These are phyloP conservation scores for Malania oleifera DNA, from an alignment of 164 flowering plant species.

Conservation along the genomic window DNA sequence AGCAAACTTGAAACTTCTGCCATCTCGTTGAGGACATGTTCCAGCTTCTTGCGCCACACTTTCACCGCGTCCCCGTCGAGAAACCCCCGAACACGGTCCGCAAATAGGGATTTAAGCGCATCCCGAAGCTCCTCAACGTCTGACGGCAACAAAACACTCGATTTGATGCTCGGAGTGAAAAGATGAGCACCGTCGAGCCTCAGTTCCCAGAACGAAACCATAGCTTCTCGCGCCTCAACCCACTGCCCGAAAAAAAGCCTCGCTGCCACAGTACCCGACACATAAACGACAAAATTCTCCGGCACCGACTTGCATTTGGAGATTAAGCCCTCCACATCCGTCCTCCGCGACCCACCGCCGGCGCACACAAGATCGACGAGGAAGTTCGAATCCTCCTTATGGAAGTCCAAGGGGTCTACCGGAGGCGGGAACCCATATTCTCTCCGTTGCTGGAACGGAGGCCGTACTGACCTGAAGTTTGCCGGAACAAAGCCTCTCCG, in stretches of 20 bases:
- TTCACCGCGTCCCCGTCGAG: slow-evolving; percentile 32
- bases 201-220: slow-evolving; percentile 49
- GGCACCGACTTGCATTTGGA: slow-evolving; percentile 19
- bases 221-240: slow-evolving; percentile 38
- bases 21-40: slow-evolving; percentile 26
- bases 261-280: slow-evolving; percentile 19
- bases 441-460: not conserved
- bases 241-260: slow-evolving; percentile 41
- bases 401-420: not conserved
- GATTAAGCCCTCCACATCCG: slow-evolving; percentile 20
- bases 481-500: slow-evolving; percentile 7
- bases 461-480: slow-evolving; percentile 1
- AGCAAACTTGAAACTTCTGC: slow-evolving; percentile 8
- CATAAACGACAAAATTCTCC: not conserved
- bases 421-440: not conserved
- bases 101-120: slow-evolving; percentile 38
- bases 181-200: slow-evolving; percentile 35
- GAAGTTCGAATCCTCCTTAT: slow-evolving; percentile 28
- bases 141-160: slow-evolving; percentile 27
- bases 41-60: slow-evolving; percentile 32
- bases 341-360: not conserved
- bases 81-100: slow-evolving; percentile 15
- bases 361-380: slow-evolving; percentile 21
- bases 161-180: slow-evolving; percentile 27
- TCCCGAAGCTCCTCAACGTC: slow-evolving; percentile 46